Percentiles rank a stretch among this genome's conserved stretches.
phyloP scores from a whole-genome alignment of 805 yeast species.

The Hyphopichia homilentoma region DNA sequence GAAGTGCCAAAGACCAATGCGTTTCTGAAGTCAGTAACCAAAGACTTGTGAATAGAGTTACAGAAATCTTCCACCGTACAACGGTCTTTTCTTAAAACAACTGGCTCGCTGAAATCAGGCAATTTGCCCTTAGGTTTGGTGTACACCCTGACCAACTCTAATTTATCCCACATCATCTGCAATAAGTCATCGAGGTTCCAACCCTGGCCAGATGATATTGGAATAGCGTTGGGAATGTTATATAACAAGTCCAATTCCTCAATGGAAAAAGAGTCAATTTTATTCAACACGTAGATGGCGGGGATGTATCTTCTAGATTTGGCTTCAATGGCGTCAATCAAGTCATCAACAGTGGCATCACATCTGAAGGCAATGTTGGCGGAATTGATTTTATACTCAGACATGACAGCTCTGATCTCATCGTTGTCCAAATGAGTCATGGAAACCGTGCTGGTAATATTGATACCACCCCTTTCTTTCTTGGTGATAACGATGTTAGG shows the following conservation, averaged over 20 bases:
- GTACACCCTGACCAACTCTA: conserved; percentile 89
- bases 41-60: conserved; percentile 90
- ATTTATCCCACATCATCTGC: conserved; percentile 92
- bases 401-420: conserved; percentile 93
- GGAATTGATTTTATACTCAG: conserved; percentile 89
- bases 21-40: conserved; percentile 88
- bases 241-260: conserved; percentile 89
- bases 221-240: conserved; percentile 95
- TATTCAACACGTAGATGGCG: conserved; percentile 90
- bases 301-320: conserved; percentile 92
- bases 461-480: conserved; percentile 95
- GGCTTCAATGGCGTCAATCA: conserved; percentile 90
- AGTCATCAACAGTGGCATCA: conserved; percentile 96
- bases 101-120: conserved; percentile 95
- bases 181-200: conserved; percentile 96
- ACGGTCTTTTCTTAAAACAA: conserved; percentile 78
- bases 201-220: conserved; percentile 91
- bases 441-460: conserved; percentile 90
- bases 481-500: conserved; percentile 90
- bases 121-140: conserved; percentile 93
- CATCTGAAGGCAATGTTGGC: conserved; percentile 96
- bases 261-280: conserved; percentile 90
- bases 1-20: conserved; percentile 93
- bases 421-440: conserved; percentile 88
- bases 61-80: conserved; percentile 94